Conservation (phyloP, 192 early-diverging fungal genomes). For the Dissophora ornata region DNA sequence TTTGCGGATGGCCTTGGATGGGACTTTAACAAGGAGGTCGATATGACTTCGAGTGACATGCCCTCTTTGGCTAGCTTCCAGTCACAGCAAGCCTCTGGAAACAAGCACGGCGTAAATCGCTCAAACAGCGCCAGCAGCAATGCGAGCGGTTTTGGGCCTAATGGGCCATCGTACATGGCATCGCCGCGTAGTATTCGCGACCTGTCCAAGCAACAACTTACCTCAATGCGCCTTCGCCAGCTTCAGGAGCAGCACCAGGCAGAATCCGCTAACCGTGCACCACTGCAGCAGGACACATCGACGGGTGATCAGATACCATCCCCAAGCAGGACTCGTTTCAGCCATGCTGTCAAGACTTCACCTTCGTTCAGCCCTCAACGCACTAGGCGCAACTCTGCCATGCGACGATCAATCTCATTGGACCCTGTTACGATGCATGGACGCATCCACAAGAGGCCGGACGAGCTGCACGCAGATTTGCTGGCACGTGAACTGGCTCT, state of each 20-base stretch:
- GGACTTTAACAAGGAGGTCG: conserved; percentile 27
- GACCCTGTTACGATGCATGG: conserved; percentile 13
- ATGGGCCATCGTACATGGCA: conserved; percentile 3
- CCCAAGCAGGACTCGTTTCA: background rate
- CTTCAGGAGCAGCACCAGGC: conserved; percentile 23
- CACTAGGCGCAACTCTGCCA: conserved; percentile 27
- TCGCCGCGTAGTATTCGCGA: conserved; percentile 30
- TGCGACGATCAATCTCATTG: conserved; percentile 29
- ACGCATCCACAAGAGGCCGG: conserved; percentile 1
- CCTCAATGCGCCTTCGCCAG: conserved; percentile 22
- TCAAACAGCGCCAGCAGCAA: conserved; percentile 42
- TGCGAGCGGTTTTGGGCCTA: conserved; percentile 19
- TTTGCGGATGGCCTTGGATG: conserved; percentile 42
- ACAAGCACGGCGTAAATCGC: conserved; percentile 26
- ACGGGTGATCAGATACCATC: background rate
- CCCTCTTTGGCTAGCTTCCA: conserved; percentile 31
- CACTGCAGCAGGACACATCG: conserved; percentile 19
- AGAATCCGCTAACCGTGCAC: conserved; percentile 1
- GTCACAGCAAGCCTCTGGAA: background rate
- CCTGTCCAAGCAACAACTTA: conserved; percentile 18
- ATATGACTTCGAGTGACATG: background rate
- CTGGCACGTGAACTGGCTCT: conserved; percentile 13
- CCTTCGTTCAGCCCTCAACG: background rate
- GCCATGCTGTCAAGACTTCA: conserved; percentile 4
- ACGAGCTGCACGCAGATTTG: conserved; percentile 11